phyloP scores from a whole-genome alignment of 306 rosid species.

The Benincasa hispida region DNA sequence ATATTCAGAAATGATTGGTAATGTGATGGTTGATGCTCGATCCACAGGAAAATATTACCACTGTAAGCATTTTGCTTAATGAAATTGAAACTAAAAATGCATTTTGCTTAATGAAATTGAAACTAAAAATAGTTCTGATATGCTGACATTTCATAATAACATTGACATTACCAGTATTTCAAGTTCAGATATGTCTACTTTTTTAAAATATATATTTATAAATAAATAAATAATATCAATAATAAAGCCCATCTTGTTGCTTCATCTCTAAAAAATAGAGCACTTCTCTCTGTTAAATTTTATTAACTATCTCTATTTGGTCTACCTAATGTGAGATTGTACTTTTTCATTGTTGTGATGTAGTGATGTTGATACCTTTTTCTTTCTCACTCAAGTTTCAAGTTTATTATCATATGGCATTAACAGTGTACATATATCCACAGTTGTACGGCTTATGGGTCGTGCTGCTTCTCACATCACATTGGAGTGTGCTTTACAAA shows the following conservation, averaged over 20 bases:
- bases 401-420: neutral
- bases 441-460: slow-evolving; percentile 99
- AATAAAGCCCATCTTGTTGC: neutral
- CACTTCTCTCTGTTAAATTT: neutral
- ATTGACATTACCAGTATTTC: neutral
- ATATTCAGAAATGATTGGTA: slow-evolving; percentile 98
- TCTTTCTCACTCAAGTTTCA: neutral
- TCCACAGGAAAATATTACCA: slow-evolving; percentile 98
- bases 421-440: neutral
- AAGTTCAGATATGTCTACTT: neutral
- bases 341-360: neutral
- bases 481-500: slow-evolving; percentile 93
- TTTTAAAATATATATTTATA: too few species aligned
- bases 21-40: slow-evolving; percentile 95
- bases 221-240: neutral
- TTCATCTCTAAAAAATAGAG: neutral
- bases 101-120: neutral
- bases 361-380: neutral
- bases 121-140: neutral
- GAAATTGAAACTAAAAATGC: neutral
- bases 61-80: slow-evolving; percentile 34
- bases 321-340: neutral
- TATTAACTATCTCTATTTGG: neutral
- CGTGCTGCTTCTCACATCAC: slow-evolving; percentile 99
- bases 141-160: neutral